Base-by-base conservation (phyloP, 2,329 filamentous ascomycete species). In the Aspergillus transmontanensis region DNA sequence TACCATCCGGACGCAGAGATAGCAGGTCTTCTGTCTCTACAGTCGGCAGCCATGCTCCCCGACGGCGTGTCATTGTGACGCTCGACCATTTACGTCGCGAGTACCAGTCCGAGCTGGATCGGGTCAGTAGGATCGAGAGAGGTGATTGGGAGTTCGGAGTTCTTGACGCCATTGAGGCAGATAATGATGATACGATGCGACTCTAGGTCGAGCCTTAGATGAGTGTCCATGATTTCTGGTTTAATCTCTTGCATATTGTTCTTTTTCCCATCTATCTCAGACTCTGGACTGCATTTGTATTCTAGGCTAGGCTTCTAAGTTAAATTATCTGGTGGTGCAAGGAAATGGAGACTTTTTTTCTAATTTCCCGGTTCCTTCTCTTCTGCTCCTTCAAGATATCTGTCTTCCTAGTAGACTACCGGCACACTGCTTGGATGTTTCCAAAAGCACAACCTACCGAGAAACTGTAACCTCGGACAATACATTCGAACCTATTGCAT, bases 21-120 rank as follows among this genome's bases (percentile, higher is more conserved):
- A 72, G 66, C 64, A 72, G 66, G 48, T 65, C 70, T 9, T 68
- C 69, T n/a, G 50, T 64, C 26, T 66, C 68, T 12, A 51, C 64
- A 26, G 58, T 62, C 32, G 58, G 43, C 41, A 58, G 46, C 59
- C 69, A 67, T 54, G 34, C 62, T 6, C 68, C 64, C 12, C 67
- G 66, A 16, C 90, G 90, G 81, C 88, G 94, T 65, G 90, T 87
- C 74, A 88, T 98, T 41, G 86, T 98, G 19, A 97, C 92, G 36
- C 81, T 99, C 60, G 90, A 90, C 34, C 94, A 97, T 75, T 83
- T 98, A 58, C 86, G 94, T 72, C 92, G 90, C 77, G 91, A 94
- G 75, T 99, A 97, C 76, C 92, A 96, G 79, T 87, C 86, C 28
- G 93, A 98, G 78, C 81, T 99, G 73, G 95, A 99, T 79, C 86